Percentiles rank a stretch among this genome's conserved stretches.
Conservation (phyloP, 2,329 filamentous ascomycete genomes). For the Pseudogymnoascus sp. region DNA sequence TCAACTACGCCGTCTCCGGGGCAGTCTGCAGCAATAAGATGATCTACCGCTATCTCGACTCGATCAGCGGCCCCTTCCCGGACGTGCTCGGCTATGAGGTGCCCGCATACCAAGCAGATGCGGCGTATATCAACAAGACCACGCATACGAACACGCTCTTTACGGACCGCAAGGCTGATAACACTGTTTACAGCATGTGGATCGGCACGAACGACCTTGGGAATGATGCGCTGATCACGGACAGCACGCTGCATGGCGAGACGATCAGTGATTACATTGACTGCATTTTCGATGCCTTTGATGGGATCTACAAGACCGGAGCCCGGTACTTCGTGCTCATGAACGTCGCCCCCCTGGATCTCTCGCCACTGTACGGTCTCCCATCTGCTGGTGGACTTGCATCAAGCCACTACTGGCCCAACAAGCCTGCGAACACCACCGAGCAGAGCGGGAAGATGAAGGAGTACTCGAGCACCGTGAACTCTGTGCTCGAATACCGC, state of each 20-base stretch:
- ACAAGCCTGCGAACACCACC: slow-evolving; percentile 37
- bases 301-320: slow-evolving; percentile 54
- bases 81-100: slow-evolving; percentile 54
- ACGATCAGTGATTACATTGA: slow-evolving; percentile 57
- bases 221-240: slow-evolving; percentile 53
- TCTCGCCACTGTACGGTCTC: slow-evolving; percentile 57
- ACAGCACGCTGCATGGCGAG: slow-evolving; percentile 47
- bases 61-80: slow-evolving; percentile 49
- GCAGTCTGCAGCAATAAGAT: slow-evolving; percentile 65
- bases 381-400: slow-evolving; percentile 34
- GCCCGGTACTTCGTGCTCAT: slow-evolving; percentile 64
- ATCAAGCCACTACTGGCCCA: slow-evolving; percentile 37
- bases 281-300: slow-evolving; percentile 57
- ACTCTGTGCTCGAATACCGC: slow-evolving; percentile 41
- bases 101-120: slow-evolving; percentile 45
- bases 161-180: slow-evolving; percentile 37
- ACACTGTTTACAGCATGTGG: slow-evolving; percentile 68
- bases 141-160: slow-evolving; percentile 33
- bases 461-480: slow-evolving; percentile 41
- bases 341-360: slow-evolving; percentile 58
- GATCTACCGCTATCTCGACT: slow-evolving; percentile 43
- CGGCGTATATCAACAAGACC: slow-evolving; percentile 26
- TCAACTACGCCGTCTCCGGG: slow-evolving; percentile 65
- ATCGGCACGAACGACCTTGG: slow-evolving; percentile 78
- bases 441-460: slow-evolving; percentile 40